Percentiles rank a stretch among this genome's conserved stretches.
These are phyloP conservation scores for Teratosphaeria epicoccoides DNA, from an alignment of 2,329 filamentous ascomycete species.

Conservation along the genomic window DNA sequence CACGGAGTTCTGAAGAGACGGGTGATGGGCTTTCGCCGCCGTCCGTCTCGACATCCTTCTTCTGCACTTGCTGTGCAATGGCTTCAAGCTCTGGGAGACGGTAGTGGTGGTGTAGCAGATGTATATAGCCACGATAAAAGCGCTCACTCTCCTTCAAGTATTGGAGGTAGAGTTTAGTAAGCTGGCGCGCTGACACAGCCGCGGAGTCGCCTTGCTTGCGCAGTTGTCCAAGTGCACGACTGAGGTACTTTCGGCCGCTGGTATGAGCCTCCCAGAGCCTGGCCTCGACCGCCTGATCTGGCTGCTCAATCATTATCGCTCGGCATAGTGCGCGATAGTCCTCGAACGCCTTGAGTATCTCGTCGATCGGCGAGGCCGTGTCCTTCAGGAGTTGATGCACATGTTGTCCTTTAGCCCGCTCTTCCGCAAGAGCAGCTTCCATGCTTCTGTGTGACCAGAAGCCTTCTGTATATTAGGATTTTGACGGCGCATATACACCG, in stretches of 20 bases:
- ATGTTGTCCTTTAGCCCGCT: constrained; percentile 20
- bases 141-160: constrained; percentile 81
- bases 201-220: constrained; percentile 42
- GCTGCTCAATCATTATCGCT: constrained; percentile 60
- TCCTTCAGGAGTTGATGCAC: constrained; percentile 18
- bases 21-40: constrained; percentile 15
- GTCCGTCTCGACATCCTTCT: constrained; percentile 4
- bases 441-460: constrained; percentile 14
- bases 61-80: constrained; percentile 35
- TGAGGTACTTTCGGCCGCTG: constrained; percentile 67
- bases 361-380: constrained; percentile 13
- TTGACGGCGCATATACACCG: constrained; percentile 10
- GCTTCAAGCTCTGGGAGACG: constrained; percentile 48
- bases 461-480: constrained; percentile 2
- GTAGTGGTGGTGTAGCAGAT: constrained; percentile 56
- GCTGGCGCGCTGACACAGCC: constrained; percentile 58
- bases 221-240: constrained; percentile 50
- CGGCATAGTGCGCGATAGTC: constrained; percentile 60
- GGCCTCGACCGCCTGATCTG: constrained; percentile 56
- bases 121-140: constrained; percentile 80
- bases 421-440: constrained; percentile 23
- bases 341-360: constrained; percentile 17
- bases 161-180: constrained; percentile 68
- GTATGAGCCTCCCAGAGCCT: constrained; percentile 71
- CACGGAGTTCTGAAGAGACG: constrained; percentile 37